Evolutionary conservation across 2,329 filamentous ascomycete genomes (phyloP).

Genomic region (Pseudogymnoascus sp.): DNA sequence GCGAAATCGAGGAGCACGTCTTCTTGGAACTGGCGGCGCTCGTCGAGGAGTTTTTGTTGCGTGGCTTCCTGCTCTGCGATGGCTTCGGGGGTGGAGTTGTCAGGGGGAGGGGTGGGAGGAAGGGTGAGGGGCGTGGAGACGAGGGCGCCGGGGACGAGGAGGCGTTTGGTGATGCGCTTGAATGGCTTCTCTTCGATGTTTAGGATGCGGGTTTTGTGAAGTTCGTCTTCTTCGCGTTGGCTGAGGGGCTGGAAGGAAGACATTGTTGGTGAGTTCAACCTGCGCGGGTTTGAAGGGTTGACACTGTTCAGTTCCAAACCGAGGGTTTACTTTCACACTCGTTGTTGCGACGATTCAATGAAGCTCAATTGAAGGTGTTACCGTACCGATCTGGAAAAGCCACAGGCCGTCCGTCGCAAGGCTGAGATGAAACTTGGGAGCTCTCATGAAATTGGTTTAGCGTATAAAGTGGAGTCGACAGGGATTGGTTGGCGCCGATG

Average conservation of each 20-base stretch:
- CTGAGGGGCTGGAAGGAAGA: conserved; percentile 60
- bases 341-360: not conserved
- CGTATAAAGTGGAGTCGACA: not conserved
- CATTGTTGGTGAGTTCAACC: conserved; percentile 34
- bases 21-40: conserved; percentile 65
- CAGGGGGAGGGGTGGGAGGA: conserved; percentile 60
- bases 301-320: not conserved
- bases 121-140: conserved; percentile 48
- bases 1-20: conserved; percentile 84
- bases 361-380: not conserved
- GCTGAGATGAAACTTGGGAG: conserved; percentile 5
- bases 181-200: conserved; percentile 90
- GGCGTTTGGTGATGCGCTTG: conserved; percentile 76
- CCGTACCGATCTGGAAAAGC: not conserved
- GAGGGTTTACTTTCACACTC: not conserved
- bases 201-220: conserved; percentile 80
- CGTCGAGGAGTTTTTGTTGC: conserved; percentile 43
- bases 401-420: not conserved
- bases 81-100: conserved; percentile 35
- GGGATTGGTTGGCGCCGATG: not conserved
- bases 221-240: conserved; percentile 69
- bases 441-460: not conserved
- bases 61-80: conserved; percentile 37
- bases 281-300: not conserved
- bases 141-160: conserved; percentile 62